Evolutionary conservation across 192 early-diverging fungal species (phyloP), one percentile per base, ranked within the genome.

Genomic region (Lunasporangiospora selenospora): DNA sequence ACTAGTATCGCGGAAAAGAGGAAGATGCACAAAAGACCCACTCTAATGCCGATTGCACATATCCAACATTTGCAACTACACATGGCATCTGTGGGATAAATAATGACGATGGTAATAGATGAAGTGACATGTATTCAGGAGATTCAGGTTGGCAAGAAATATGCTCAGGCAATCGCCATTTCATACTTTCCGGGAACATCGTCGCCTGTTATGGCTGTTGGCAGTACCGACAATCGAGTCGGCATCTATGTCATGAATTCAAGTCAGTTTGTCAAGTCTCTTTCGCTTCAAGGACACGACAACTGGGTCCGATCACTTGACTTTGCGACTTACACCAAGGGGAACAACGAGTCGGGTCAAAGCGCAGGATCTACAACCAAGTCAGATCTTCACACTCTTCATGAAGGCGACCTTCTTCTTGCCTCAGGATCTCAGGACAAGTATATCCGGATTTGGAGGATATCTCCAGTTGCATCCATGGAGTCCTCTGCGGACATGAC

Each of bases 381-480:
- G 3, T 61, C 65, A 12, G 55, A 76, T 19, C 52, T 79, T 32
- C 86, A 90, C 52, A 75, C 79, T 1, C 87, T 92, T 58, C 65
- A 62, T n/a, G 63, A 81, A 6, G 90, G 92, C 16, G 91, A 97
- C 77, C 60, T 96, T 39, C 70, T 98, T n/a, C 61, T 99, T 40
- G 95, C 95, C 2, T 90, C 88, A 53, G 92, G 84, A 26, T 92
- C 93, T 29, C 92, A 98, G 75, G 97, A 99, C 80, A 90, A 88
- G 75, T 93, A 95, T 67, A 89, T 98, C 58, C 86, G 97, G 18
- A 75, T 96, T 23, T 99, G 97, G 97, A 89, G 87, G 60, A 80
- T 95, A 41, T 76, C 85, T 11, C 71, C 65, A 16, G 67, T 76
- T 13, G 52, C 31, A n/a, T n/a, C n/a, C n/a, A n/a, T n/a, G n/a